Conservation (phyloP, 2,329 filamentous ascomycete species). For the Teratosphaeria pseudoeucalypti region DNA sequence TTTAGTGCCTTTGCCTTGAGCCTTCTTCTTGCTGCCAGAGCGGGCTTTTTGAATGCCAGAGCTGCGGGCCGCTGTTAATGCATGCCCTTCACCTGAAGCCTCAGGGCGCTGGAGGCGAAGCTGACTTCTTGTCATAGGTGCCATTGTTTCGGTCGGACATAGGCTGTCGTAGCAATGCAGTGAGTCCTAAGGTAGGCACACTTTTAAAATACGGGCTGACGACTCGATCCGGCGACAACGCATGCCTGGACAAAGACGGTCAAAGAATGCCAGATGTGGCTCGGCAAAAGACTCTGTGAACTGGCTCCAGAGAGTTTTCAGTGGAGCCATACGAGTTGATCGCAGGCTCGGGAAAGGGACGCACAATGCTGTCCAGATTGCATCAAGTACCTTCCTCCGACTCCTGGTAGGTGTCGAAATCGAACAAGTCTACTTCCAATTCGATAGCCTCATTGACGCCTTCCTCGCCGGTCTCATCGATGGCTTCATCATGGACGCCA, state of each 20-base stretch:
- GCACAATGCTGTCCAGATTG: background rate
- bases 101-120: background rate
- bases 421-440: background rate
- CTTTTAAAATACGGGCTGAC: background rate
- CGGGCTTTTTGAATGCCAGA: background rate
- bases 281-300: background rate
- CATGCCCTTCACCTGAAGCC: background rate
- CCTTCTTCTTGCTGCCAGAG: background rate
- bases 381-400: background rate
- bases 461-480: background rate
- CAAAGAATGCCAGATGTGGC: background rate
- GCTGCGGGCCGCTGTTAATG: background rate
- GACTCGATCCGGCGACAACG: background rate
- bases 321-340: background rate
- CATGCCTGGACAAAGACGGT: background rate
- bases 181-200: too few species aligned
- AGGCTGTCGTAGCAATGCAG: too few species aligned
- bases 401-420: background rate
- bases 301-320: background rate
- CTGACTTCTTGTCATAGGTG: background rate
- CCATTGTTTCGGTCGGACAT: background rate
- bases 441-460: background rate
- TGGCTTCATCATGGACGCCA: background rate
- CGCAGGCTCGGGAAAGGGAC: background rate
- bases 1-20: background rate